Percentiles rank a stretch among this genome's conserved stretches.
These are phyloP conservation scores for Anisodus acutangulus DNA, from an alignment of 257 asterid genomes.

Conservation along the genomic window DNA sequence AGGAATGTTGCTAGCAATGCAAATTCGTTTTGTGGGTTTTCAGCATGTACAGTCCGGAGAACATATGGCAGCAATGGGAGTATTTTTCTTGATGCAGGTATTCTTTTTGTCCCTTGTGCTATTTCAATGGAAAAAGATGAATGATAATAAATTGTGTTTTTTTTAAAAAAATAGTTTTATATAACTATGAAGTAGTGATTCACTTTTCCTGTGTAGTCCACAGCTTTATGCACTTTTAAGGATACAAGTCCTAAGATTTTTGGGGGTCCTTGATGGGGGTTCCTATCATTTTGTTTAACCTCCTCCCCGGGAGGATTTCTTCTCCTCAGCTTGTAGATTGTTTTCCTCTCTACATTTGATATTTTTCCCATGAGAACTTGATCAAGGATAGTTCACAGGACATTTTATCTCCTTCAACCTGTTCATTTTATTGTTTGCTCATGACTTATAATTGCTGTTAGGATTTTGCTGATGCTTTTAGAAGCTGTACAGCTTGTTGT, in stretches of 20 bases:
- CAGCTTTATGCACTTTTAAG: neutral
- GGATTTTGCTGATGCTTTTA: neutral
- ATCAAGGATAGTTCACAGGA: neutral
- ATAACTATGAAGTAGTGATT: neutral
- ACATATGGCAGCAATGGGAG: slow-evolving; percentile 99
- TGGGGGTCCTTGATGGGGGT: neutral
- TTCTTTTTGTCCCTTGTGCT: slow-evolving; percentile 1
- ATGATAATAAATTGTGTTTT: neutral
- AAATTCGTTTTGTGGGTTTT: slow-evolving; percentile 96
- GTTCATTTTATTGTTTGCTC: neutral
- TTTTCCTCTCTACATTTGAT: neutral
- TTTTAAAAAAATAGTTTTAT: neutral
- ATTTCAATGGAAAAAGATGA: slow-evolving; percentile 2
- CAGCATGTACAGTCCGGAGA: slow-evolving; percentile 99
- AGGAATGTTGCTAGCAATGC: slow-evolving; percentile 98
- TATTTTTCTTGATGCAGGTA: slow-evolving; percentile 98
- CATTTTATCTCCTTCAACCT: neutral
- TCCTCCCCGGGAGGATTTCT: neutral
- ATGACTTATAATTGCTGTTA: neutral
- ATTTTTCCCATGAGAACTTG: neutral
- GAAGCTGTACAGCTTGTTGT: neutral
- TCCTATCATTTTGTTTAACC: neutral
- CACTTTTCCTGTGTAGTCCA: neutral
- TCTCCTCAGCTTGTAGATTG: neutral
- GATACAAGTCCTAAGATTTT: neutral